phyloP scores from a whole-genome alignment of 1,284 basidiomycete genomes.

The Ganoderma leucocontextum region DNA sequence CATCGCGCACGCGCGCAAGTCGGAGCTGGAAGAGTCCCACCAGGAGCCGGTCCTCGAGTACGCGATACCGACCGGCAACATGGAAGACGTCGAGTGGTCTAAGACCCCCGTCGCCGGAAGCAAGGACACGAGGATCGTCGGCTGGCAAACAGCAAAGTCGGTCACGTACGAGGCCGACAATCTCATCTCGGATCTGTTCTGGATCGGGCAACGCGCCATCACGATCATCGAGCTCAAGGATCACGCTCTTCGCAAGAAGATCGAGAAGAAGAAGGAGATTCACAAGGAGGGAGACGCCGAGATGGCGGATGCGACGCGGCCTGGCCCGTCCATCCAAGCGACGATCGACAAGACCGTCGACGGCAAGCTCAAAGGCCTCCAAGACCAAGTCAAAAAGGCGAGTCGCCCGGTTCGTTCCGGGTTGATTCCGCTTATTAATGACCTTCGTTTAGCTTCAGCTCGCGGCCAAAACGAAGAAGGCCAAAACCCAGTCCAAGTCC shows the following conservation, averaged over 20 bases:
- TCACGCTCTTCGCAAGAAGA: background rate
- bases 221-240: background rate
- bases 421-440: background rate
- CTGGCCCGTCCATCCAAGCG: conserved; percentile 34
- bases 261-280: conserved; percentile 16
- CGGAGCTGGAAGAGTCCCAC: background rate
- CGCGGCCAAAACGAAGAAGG: background rate
- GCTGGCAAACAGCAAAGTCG: background rate
- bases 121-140: background rate
- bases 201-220: background rate
- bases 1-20: too few species aligned
- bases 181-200: background rate
- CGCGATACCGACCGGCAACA: too few species aligned
- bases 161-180: background rate
- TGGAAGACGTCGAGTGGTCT: background rate
- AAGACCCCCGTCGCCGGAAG: background rate
- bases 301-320: conserved; percentile 31
- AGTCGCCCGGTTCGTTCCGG: background rate
- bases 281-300: conserved; percentile 10
- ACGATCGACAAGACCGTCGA: conserved; percentile 31
- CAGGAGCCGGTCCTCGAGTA: background rate
- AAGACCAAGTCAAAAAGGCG: background rate
- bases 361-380: conserved; percentile 13
- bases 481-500: conserved; percentile 2
- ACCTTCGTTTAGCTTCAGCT: background rate